These are phyloP conservation scores for Diutina rugosa DNA, from an alignment of 1,139 yeast genomes.

Conservation along the genomic window DNA sequence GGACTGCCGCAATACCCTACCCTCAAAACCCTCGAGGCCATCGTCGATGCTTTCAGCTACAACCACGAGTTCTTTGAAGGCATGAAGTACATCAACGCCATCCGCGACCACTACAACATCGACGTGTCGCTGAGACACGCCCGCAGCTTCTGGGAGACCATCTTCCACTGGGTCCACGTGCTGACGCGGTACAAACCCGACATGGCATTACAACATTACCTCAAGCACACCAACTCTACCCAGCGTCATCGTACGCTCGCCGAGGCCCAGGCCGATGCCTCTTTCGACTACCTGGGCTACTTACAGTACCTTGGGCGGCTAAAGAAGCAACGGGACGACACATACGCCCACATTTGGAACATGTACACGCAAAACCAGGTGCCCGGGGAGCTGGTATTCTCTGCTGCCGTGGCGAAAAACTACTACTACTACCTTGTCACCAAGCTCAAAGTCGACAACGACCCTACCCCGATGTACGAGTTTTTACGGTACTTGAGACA, in stretches of 20 bases:
- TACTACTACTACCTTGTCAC: background rate
- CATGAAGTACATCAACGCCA: background rate
- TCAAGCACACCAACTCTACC: background rate
- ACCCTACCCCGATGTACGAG: background rate
- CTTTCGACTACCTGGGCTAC: background rate
- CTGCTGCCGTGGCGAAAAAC: background rate
- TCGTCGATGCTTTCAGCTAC: background rate
- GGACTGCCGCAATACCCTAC: background rate
- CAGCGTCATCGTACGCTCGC: background rate
- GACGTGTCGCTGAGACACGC: background rate
- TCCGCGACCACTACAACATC: background rate
- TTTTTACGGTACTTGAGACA: background rate
- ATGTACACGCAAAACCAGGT: background rate
- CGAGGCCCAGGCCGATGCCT: background rate
- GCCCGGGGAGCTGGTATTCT: background rate
- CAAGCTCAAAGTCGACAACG: background rate
- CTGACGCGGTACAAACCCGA: background rate
- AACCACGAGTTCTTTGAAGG: background rate
- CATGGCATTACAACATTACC: background rate
- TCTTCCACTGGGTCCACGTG: slow-evolving; percentile 1
- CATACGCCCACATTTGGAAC: background rate
- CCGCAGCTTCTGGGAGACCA: background rate
- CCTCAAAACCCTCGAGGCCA: background rate
- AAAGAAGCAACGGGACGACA: background rate
- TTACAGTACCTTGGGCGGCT: background rate